Base-by-base conservation (phyloP, 1,284 basidiomycete species). In the Lignosus rhinocerotis region DNA sequence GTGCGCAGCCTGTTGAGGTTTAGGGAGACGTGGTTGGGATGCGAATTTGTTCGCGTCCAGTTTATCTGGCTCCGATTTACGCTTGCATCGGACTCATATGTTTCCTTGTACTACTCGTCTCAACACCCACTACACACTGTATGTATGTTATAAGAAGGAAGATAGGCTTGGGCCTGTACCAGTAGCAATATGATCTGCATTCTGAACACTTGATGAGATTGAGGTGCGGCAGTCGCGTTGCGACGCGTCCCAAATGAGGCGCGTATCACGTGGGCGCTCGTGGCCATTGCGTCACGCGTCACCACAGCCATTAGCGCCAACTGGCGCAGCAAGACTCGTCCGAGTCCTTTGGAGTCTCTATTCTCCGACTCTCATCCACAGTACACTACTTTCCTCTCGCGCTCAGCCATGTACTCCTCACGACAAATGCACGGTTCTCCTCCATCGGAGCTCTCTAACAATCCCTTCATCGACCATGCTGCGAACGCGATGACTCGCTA, bases 381-480 rank as follows among this genome's bases (percentile, higher is more conserved):
- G 36, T n/a, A 19, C 32, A 6, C 14, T 41, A 4, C 36, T 19
- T 5, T 3, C 30, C 3, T 16, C 41, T 39, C 44, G 14, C 30
- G n/a, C 36, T 39, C 19, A 9, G 34, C 36, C 41, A 71, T 73
- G 69, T 72, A 70, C 57, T 70, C 69, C 39, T 65, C 69, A 10
- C 61, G 58, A 21, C 55, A 60, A n/a, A 56, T 58, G 39, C 69
- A 69, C 50, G 63, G 63, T 64, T 70, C 70, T 4, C 68, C 69
- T 12, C 69, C 70, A 1, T 67, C 72, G 36, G 73, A 75, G 39
- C 67, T 75, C 45, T 75, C 74, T 11, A 76, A 76, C 49, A 76
- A 76, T 57, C 74, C 74, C 3, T 76, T 76, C 69, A 73, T 76
- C 60, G 74, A 76, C 56, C 71, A 72, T 60, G 61, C 72, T 16